These are phyloP conservation scores for Fraxinus nigra DNA, from an alignment of 305 asterid genomes.

Conservation along the genomic window DNA sequence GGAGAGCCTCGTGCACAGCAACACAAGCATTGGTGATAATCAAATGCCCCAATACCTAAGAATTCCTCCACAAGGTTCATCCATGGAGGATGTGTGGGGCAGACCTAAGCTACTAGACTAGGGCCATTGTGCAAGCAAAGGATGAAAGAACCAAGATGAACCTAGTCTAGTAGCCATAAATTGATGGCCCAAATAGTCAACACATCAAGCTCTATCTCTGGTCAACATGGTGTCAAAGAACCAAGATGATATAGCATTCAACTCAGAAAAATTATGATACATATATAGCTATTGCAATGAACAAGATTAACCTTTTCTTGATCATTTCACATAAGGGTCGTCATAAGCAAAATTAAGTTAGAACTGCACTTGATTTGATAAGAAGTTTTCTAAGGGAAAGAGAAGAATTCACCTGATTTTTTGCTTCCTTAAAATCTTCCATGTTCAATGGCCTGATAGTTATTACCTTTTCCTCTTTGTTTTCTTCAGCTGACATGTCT, in stretches of 20 bases:
- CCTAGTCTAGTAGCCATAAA: not conserved
- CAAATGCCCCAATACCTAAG: not conserved
- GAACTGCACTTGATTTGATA: not conserved
- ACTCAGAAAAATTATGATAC: not conserved
- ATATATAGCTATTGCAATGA: not conserved
- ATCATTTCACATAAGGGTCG: not conserved
- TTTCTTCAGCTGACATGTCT: constrained; percentile 21
- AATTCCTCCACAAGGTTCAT: not conserved
- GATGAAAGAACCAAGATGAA: not conserved
- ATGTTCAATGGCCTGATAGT: constrained; percentile 67
- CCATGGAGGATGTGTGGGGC: not conserved
- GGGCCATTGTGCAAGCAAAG: not conserved
- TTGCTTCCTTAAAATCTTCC: constrained; percentile 73
- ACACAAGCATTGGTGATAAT: not conserved
- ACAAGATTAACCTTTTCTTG: not conserved
- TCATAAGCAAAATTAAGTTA: not conserved
- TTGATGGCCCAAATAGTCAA: not conserved
- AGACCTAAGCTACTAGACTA: not conserved
- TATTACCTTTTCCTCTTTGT: constrained; percentile 47
- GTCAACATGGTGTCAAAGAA: not conserved
- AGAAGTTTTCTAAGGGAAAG: not conserved
- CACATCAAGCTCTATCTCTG: not conserved
- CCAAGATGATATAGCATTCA: not conserved
- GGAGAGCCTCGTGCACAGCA: not conserved
- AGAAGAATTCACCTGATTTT: constrained; percentile 51